Conservation (phyloP, 2,329 filamentous ascomycete genomes). For the Phyllosticta ampelicida region DNA sequence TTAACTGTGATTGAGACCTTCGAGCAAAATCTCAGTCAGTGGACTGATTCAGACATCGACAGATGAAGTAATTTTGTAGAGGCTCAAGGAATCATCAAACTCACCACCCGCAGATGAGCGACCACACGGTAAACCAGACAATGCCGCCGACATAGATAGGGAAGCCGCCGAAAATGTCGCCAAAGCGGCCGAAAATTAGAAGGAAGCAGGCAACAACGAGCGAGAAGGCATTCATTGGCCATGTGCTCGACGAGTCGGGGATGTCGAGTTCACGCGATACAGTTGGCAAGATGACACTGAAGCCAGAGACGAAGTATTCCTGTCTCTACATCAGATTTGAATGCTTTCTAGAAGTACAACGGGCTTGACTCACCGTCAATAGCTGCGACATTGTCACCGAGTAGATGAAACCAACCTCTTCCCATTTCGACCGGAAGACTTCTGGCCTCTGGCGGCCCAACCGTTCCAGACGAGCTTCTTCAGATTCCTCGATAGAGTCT, state of each 20-base stretch:
- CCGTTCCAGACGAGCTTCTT: constrained; percentile 34
- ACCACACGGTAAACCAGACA: constrained; percentile 30
- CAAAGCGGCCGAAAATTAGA: constrained; percentile 33
- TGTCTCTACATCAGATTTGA: background rate
- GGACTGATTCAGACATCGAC: too few relatives aligned
- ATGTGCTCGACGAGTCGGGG: constrained; percentile 49
- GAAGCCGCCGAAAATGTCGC: constrained; percentile 53
- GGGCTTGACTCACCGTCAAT: constrained; percentile 12
- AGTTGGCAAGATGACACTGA: constrained; percentile 56
- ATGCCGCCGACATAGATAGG: constrained; percentile 49
- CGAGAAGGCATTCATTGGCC: constrained; percentile 43
- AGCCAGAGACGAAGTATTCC: constrained; percentile 70
- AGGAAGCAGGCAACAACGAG: constrained; percentile 39
- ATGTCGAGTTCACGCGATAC: constrained; percentile 52
- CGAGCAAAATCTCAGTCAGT: too few relatives aligned
- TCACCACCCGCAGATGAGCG: constrained; percentile 23
- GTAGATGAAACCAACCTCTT: constrained; percentile 48
- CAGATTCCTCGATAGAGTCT: background rate
- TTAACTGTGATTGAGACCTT: constrained; percentile 21
- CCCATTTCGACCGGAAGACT: constrained; percentile 36
- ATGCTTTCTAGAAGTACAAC: background rate
- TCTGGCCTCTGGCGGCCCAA: constrained; percentile 49
- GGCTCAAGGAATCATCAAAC: too few relatives aligned
- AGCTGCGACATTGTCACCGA: constrained; percentile 28
- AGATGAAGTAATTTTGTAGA: too few relatives aligned